phyloP scores from a whole-genome alignment of 257 asterid genomes.

The Cynanchum wilfordii region DNA sequence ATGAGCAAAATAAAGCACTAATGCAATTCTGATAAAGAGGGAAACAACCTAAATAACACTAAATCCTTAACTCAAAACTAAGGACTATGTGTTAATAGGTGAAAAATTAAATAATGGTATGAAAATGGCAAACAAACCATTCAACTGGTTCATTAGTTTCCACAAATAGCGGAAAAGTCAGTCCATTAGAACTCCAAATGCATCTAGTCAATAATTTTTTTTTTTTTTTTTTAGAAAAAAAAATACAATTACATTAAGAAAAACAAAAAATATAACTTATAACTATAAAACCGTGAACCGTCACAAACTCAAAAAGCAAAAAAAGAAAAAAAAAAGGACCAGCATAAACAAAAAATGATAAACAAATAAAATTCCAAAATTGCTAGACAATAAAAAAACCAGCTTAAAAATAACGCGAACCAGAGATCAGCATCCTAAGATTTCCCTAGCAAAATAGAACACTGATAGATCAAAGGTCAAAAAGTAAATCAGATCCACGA shows the following conservation, averaged over 20 bases:
- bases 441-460: neutral
- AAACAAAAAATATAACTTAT: neutral
- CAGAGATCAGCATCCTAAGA: slow-evolving; percentile 5
- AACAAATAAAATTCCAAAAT: neutral
- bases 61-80: too few species aligned
- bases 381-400: neutral
- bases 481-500: slow-evolving; percentile 22
- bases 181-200: neutral
- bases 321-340: too few species aligned
- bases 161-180: neutral
- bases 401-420: neutral
- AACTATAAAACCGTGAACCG: neutral
- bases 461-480: slow-evolving; percentile 14
- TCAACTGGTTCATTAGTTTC: neutral
- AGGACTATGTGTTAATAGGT: too few species aligned
- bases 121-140: neutral
- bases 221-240: too few species aligned
- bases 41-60: too few species aligned
- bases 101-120: too few species aligned
- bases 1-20: too few species aligned
- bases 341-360: too few species aligned
- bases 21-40: too few species aligned
- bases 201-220: neutral
- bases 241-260: neutral
- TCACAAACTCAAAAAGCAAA: neutral